phyloP scores from a whole-genome alignment of 805 yeast genomes.

The Metschnikowia corniflorae region DNA sequence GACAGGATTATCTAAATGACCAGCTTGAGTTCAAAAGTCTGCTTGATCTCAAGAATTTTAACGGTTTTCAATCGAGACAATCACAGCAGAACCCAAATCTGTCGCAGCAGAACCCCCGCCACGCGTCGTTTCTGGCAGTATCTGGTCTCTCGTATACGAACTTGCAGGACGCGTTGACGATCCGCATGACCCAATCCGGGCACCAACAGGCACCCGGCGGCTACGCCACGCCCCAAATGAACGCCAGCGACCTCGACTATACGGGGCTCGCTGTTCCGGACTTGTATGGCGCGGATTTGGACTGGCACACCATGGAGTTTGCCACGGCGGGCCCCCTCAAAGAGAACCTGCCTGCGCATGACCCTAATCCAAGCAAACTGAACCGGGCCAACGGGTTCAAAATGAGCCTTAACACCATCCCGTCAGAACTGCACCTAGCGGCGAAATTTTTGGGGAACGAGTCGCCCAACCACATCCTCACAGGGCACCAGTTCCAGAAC shows the following conservation, averaged over 20 bases:
- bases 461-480: conserved; percentile 19
- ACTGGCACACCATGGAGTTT: conserved; percentile 17
- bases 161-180: conserved; percentile 39
- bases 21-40: conserved; percentile 10
- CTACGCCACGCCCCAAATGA: conserved; percentile 76
- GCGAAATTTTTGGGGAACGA: conserved; percentile 10
- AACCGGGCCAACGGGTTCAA: conserved; percentile 6
- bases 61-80: not conserved
- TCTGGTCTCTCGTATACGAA: conserved; percentile 57
- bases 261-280: conserved; percentile 31
- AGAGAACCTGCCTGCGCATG: not conserved
- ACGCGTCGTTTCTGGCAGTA: conserved; percentile 64
- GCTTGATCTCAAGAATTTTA: conserved; percentile 10
- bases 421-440: conserved; percentile 14
- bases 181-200: conserved; percentile 39
- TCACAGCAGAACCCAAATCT: too few relatives aligned
- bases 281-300: conserved; percentile 30
- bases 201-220: conserved; percentile 61
- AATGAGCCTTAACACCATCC: conserved; percentile 15
- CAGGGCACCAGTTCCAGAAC: conserved; percentile 29
- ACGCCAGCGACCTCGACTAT: conserved; percentile 43
- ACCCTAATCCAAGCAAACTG: not conserved
- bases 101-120: conserved; percentile 32
- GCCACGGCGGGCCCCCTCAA: not conserved
- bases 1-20: conserved; percentile 7